These are phyloP conservation scores for Septoria linicola DNA, from an alignment of 2,329 filamentous ascomycete genomes.

Conservation along the genomic window DNA sequence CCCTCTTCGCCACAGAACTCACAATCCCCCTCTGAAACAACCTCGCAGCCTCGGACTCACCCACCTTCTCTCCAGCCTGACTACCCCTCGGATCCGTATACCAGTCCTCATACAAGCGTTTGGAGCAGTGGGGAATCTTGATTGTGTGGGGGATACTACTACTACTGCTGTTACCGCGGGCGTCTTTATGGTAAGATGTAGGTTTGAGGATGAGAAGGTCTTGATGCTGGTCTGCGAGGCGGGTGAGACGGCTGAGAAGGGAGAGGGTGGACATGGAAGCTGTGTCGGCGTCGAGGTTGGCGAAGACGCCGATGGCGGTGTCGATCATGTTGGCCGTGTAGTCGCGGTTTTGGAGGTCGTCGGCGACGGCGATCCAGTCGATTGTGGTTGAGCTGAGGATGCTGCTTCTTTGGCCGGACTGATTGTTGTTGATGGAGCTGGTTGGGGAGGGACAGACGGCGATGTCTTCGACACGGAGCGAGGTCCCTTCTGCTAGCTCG, in stretches of 20 bases:
- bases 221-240: slow-evolving; percentile 27
- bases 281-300: slow-evolving; percentile 20
- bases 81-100: slow-evolving; percentile 14
- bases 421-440: no score
- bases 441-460: slow-evolving; percentile 20
- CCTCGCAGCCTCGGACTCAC: slow-evolving; percentile 14
- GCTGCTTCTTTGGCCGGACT: no score
- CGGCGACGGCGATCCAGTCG: slow-evolving; percentile 34
- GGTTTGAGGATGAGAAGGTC: slow-evolving; percentile 32
- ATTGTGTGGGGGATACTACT: slow-evolving; percentile 22
- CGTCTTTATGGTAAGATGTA: slow-evolving; percentile 25
- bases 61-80: slow-evolving; percentile 7
- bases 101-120: slow-evolving; percentile 28
- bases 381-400: slow-evolving; percentile 10
- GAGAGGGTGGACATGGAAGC: slow-evolving; percentile 28
- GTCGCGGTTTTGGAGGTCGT: slow-evolving; percentile 22
- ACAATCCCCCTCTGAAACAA: slow-evolving; percentile 23
- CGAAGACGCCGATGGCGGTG: slow-evolving; percentile 15
- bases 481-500: slow-evolving; percentile 28
- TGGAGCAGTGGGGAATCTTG: slow-evolving; percentile 27
- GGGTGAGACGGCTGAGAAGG: slow-evolving; percentile 29
- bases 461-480: slow-evolving; percentile 23
- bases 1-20: slow-evolving; percentile 20
- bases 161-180: no score
- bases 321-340: slow-evolving; percentile 10